Percentiles rank a stretch among this genome's conserved stretches.
Evolutionary conservation across 129 eudicot genomes (phyloP).

Genomic region (Artemisia annua): DNA sequence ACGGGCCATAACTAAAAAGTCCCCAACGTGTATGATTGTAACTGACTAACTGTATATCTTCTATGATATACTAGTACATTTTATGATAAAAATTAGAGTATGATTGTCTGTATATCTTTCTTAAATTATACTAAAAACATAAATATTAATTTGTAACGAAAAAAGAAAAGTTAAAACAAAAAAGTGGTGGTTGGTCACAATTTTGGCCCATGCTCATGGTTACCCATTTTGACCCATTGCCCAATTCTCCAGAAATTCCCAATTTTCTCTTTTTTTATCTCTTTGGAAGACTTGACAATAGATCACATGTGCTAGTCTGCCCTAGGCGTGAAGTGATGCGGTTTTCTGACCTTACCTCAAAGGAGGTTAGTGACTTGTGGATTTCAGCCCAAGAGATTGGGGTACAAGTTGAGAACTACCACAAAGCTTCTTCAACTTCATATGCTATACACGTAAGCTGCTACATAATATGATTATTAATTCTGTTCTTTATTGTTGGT

Average conservation of each 20-base stretch:
- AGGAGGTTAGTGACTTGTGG: conserved; percentile 87
- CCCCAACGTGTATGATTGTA: too few species aligned
- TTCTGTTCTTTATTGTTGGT: background rate
- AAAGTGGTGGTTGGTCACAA: background rate
- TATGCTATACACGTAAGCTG: conserved; percentile 74
- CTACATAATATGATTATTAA: background rate
- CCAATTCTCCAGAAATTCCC: background rate
- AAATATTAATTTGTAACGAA: background rate
- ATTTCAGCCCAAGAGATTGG: conserved; percentile 77
- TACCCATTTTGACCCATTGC: background rate
- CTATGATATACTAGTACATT: background rate
- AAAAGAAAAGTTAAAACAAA: background rate
- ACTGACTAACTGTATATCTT: too few species aligned
- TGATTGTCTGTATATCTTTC: background rate
- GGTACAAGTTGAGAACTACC: conserved; percentile 67
- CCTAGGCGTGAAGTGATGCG: conserved; percentile 95
- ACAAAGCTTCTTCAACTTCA: conserved; percentile 87
- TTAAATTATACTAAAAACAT: background rate
- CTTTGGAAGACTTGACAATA: conserved; percentile 63
- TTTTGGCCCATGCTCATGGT: background rate
- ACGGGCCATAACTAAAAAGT: too few species aligned
- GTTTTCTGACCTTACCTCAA: conserved; percentile 70
- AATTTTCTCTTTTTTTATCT: background rate
- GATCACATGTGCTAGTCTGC: conserved; percentile 84
- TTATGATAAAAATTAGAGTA: background rate